Conservation (phyloP, 2,329 filamentous ascomycete species). For the Epichloe gansuensis region DNA sequence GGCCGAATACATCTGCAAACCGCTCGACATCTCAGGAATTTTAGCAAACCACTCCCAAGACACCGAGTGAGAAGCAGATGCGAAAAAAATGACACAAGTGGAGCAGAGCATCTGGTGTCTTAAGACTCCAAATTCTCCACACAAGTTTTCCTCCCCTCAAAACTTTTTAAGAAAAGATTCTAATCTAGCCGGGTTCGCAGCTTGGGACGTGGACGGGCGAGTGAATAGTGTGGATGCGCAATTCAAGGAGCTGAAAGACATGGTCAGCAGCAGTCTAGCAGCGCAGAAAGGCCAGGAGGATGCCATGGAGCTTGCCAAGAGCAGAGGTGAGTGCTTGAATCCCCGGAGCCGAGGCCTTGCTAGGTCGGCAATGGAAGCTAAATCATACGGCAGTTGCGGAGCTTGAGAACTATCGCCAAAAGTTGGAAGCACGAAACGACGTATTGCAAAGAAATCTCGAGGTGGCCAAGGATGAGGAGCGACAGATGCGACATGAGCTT, state of each 20-base stretch:
- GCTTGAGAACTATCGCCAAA: conserved; percentile 35
- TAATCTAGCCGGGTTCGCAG: conserved; percentile 53
- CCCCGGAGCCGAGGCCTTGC: no score
- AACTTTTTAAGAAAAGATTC: conserved; percentile 63
- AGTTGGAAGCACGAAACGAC: conserved; percentile 34
- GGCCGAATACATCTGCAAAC: conserved; percentile 7
- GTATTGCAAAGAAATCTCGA: conserved; percentile 53
- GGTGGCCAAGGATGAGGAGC: conserved; percentile 22
- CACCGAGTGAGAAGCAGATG: conserved; percentile 19
- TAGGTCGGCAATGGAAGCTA: conserved; percentile 4
- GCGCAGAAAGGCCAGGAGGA: conserved; percentile 63
- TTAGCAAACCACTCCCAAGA: conserved; percentile 23
- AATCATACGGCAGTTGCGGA: conserved; percentile 28
- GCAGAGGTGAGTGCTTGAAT: conserved; percentile 46
- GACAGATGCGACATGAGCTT: conserved; percentile 22
- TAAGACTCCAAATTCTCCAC: conserved; percentile 25
- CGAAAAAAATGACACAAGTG: conserved; percentile 20
- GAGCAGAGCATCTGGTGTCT: conserved; percentile 20
- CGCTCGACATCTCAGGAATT: conserved; percentile 13
- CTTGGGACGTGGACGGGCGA: conserved; percentile 68
- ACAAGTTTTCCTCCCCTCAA: conserved; percentile 30
- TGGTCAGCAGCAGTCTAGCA: conserved; percentile 56
- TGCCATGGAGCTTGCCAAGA: conserved; percentile 60
- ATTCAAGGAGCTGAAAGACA: conserved; percentile 58
- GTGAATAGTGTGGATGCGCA: conserved; percentile 67